phyloP scores from a whole-genome alignment of 768 basidiomycete genomes.

The Suillus paluster region DNA sequence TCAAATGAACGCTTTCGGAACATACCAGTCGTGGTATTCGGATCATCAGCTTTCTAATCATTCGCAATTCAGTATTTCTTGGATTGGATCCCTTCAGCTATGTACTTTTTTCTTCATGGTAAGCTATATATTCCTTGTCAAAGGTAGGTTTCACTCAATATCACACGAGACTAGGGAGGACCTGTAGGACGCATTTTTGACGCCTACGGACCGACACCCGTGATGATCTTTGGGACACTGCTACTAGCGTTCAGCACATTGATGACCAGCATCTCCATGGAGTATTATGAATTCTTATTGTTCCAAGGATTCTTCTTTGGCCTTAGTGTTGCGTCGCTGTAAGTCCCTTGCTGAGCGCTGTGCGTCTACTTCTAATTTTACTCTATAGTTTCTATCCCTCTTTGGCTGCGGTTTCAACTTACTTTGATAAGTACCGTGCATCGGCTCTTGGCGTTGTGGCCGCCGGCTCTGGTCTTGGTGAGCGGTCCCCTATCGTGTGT shows the following conservation, averaged over 20 bases:
- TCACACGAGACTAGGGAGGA: conserved; percentile 50
- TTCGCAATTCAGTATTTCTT: conserved; percentile 62
- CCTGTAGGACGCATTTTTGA: conserved; percentile 66
- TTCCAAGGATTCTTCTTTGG: conserved; percentile 70
- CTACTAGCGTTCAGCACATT: conserved; percentile 57
- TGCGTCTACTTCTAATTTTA: conserved; percentile 15
- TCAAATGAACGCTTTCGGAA: conserved; percentile 73
- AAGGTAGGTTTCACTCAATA: conserved; percentile 5
- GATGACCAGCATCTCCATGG: conserved; percentile 59
- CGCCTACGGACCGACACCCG: conserved; percentile 55
- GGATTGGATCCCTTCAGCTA: conserved; percentile 73
- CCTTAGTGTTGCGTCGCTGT: conserved; percentile 68
- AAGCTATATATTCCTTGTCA: conserved; percentile 24
- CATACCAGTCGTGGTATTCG: conserved; percentile 71
- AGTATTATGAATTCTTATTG: conserved; percentile 65
- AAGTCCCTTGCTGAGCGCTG: conserved; percentile 28
- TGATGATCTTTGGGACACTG: conserved; percentile 57
- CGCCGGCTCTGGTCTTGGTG: conserved; percentile 72
- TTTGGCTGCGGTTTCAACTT: conserved; percentile 66
- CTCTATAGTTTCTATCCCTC: conserved; percentile 69
- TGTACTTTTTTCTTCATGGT: conserved; percentile 75
- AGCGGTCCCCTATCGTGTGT: conserved; percentile 13
- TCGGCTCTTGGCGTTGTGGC: conserved; percentile 74
- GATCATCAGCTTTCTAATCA: conserved; percentile 57
- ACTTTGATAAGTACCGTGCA: conserved; percentile 67